Evolutionary conservation across 1,284 basidiomycete species (phyloP).

Genomic region (Lentinus polychrous): DNA sequence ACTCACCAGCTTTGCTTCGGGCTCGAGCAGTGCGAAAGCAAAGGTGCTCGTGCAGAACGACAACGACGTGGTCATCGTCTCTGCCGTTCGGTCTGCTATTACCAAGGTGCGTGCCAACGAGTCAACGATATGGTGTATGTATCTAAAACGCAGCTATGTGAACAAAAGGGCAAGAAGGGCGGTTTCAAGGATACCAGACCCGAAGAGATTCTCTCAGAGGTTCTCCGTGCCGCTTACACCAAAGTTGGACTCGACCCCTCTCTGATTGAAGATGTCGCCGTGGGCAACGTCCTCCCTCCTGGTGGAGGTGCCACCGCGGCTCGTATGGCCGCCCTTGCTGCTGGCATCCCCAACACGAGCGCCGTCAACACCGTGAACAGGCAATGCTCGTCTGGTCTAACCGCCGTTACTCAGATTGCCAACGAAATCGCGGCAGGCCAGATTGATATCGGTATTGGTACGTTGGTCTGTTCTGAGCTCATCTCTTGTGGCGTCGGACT

Average conservation of each 20-base stretch:
- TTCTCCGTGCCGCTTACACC: constrained; percentile 69
- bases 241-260: constrained; percentile 68
- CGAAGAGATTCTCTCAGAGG: constrained; percentile 84
- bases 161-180: constrained; percentile 72
- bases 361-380: constrained; percentile 89
- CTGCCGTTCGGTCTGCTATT: constrained; percentile 83
- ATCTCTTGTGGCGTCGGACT: neutral
- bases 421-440: constrained; percentile 80
- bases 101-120: constrained; percentile 68
- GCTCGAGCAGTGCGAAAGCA: constrained; percentile 37
- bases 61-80: constrained; percentile 88
- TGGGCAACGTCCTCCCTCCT: constrained; percentile 92
- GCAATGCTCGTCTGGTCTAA: constrained; percentile 91
- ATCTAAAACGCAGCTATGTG: neutral
- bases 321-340: constrained; percentile 91
- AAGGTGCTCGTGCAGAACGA: constrained; percentile 51
- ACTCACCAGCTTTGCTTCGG: constrained; percentile 19
- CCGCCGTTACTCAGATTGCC: constrained; percentile 87
- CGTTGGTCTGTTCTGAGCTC: constrained; percentile 20
- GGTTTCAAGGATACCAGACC: constrained; percentile 92
- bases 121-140: neutral
- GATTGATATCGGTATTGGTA: constrained; percentile 91
- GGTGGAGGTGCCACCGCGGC: constrained; percentile 86
- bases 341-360: constrained; percentile 83
- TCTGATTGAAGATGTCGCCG: constrained; percentile 84